Evolutionary conservation across 768 basidiomycete species (phyloP), one percentile per base, ranked within the genome.

Genomic region (Saitozyma sp.): DNA sequence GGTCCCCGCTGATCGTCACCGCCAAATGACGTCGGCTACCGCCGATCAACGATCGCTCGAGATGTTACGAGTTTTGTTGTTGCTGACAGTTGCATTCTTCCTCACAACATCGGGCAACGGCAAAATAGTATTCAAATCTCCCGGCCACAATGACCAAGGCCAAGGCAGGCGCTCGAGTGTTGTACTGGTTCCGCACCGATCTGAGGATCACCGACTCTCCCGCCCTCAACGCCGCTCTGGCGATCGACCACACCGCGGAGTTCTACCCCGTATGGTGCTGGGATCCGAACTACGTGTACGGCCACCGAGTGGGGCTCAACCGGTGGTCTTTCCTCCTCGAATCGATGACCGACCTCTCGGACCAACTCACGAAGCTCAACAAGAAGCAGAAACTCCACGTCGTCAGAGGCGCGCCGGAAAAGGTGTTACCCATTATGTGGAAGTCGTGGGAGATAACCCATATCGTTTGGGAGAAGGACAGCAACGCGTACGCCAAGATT

Each of bases 161-260:
- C 13, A 17, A 11, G n/a, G 45, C 45, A 17, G n/a, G 13, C 3
- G 45, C 45, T 11, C 63, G 76, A 51, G 77, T 79, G 1, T 45
- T 81, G 37, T 79, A 79, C 60, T 81, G 80, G 80, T 78, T 76
- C 65, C 63, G 80, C n/a, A 81, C 80, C 4, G 80, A 81, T 58
- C 66, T 81, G 9, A 67, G 81, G 1, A 55, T 80, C 4, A 77
- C 76, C 50, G 78, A 81, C 55, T 76, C 74, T 8, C 76, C 78
- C 0, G 74, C 76, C 9, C 68, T 79, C 7, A 56, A 50, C 16
- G 62, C 64, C 29, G 73, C 75, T 0, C 63, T 79, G 14, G 45
- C 39, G 2, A 52, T 75, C n/a, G 52, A 62, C 3, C 50, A 66
- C 9, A 66, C 67, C 29, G 63, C 71, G n/a, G 37, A 58, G 1